Evolutionary conservation across 163 green algal genomes (phyloP), one percentile per base, ranked within the genome.

Genomic region (Chloromonas sp.): DNA sequence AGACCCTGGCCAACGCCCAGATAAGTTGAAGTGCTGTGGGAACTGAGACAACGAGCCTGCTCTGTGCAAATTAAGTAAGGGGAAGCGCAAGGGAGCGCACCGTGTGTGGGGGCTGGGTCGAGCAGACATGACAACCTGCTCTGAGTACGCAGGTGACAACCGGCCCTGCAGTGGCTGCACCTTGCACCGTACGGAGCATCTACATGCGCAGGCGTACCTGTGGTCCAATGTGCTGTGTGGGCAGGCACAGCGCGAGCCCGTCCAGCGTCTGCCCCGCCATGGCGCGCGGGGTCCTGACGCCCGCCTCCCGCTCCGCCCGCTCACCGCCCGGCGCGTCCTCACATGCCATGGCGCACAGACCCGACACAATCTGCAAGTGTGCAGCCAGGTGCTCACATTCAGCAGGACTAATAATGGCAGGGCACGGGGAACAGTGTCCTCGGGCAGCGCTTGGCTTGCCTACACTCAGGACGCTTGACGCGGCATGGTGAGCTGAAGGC

Each of bases 241-340:
- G 88, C 60, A 96, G 71, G 71, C 88, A 70, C n/a, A 95, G 84
- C 8, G 91, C 91, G 60, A 96, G 82, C 2, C 87, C 82, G 84
- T 96, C 93, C 78, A 96, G 80, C 0, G 91, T 83, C 89, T 94
- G 90, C 1, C 87, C 84, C 0, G 92, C 92, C 81, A 93, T 86
- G 60, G 87, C 90, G 14, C 86, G 58, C n/a, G 90, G 82, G 1
- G 90, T 86, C 62, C 91, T 70, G 2, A 90, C 79, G 83, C 5
- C 78, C 15, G 61, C 3, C 2, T 81, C 79, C 1, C 86, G 87
- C 36, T 91, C 87, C 3, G 85, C 87, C 2, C 93, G 89, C 14
- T 93, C 90, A 15, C 89, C 81, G 15, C 91, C 89, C 0, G 78
- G 58, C 8, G 90, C 84, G 2, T 79, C 36, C 86, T 95, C 91